Conservation (phyloP, 768 basidiomycete genomes). For the Strobilomyces echinocephalus region DNA sequence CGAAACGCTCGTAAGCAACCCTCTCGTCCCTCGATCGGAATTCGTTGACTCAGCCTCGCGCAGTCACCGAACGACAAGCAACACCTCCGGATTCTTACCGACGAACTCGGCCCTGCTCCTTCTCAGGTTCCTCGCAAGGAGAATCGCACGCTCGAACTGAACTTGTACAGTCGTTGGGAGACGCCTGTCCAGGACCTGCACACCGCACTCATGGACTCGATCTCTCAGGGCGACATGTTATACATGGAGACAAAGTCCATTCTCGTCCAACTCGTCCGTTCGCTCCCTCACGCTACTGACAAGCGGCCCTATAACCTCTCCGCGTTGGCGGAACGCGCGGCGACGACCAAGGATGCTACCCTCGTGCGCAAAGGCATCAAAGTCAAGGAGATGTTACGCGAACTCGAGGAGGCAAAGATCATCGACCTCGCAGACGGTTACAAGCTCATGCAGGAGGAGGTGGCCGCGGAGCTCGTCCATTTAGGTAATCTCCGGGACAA, state of each 20-base stretch:
- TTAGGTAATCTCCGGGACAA: constrained; percentile 96
- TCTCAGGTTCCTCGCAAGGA: constrained; percentile 97
- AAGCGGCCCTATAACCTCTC: constrained; percentile 87
- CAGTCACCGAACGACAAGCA: constrained; percentile 98
- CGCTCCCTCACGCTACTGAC: constrained; percentile 78
- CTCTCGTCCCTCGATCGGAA: background rate
- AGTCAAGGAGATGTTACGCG: constrained; percentile 97
- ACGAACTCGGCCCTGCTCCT: constrained; percentile 92
- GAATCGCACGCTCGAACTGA: constrained; percentile 88
- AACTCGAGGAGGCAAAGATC: constrained; percentile 86
- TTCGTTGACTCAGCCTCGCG: constrained; percentile 1
- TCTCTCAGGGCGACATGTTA: constrained; percentile 96
- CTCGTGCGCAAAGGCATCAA: constrained; percentile 98
- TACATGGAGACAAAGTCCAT: constrained; percentile 99
- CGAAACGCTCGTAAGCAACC: constrained; percentile 79
- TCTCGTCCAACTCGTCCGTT: constrained; percentile 95
- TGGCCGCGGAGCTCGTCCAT: constrained; percentile 90
- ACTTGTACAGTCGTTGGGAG: constrained; percentile 97
- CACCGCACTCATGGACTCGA: constrained; percentile 92
- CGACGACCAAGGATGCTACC: constrained; percentile 94
- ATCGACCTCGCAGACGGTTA: constrained; percentile 80
- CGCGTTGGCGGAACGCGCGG: constrained; percentile 88
- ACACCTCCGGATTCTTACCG: constrained; percentile 92
- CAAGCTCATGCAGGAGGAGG: constrained; percentile 97
- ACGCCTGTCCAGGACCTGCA: constrained; percentile 98